Evolutionary conservation across 352 stramenopile genomes (phyloP).

Genomic region (Blastocystis sp.): DNA sequence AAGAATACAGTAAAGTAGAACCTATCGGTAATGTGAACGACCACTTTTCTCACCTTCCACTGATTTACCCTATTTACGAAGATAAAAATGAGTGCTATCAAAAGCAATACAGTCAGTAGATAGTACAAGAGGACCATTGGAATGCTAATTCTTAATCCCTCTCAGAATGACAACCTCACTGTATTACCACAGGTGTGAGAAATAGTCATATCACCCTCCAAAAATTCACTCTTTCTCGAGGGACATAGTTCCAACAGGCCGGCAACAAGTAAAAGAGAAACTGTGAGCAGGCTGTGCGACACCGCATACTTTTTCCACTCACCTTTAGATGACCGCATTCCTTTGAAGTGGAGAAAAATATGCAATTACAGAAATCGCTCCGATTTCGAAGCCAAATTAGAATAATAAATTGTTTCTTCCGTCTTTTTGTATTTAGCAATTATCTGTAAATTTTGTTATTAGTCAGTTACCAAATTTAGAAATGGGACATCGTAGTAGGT

Average conservation of each 20-base stretch:
- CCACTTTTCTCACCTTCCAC: neutral
- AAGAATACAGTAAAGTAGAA: neutral
- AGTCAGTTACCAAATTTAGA: neutral
- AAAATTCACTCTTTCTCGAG: neutral
- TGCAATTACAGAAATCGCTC: neutral
- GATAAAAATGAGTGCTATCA: neutral
- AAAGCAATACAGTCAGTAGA: neutral
- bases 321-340: neutral
- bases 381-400: neutral
- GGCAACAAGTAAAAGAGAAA: neutral
- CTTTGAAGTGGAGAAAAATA: neutral
- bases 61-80: neutral
- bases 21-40: neutral
- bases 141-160: neutral
- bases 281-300: neutral
- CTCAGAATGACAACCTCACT: neutral
- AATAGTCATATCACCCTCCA: slow-evolving; percentile 12
- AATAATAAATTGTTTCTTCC: neutral
- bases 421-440: neutral
- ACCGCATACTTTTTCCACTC: neutral
- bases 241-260: neutral
- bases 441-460: neutral
- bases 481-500: slow-evolving; percentile 27
- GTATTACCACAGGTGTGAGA: slow-evolving; percentile 44
- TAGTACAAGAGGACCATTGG: neutral